phyloP scores from a whole-genome alignment of 306 rosid species.

The Prinsepia uniflora region DNA sequence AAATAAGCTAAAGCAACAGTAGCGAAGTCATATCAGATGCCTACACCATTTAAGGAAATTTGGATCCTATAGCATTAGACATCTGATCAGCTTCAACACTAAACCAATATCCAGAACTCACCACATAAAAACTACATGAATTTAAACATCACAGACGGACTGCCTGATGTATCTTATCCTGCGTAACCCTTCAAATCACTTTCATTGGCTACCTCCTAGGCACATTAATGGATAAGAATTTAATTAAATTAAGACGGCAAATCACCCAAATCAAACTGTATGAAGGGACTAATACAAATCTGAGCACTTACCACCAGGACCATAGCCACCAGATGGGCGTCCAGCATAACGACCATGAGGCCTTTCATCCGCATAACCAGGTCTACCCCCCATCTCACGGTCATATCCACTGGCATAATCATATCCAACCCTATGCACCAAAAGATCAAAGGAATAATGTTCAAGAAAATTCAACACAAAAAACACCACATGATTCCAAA shows the following conservation, averaged over 20 bases:
- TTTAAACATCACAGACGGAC: not conserved
- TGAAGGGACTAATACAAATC: not conserved
- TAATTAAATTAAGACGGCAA: not conserved
- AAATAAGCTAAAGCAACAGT: not conserved
- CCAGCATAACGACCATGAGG: constrained; percentile 73
- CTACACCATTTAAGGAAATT: not conserved
- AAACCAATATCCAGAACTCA: not conserved
- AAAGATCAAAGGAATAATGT: constrained; percentile 5
- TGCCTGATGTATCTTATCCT: not conserved
- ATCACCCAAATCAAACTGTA: not conserved
- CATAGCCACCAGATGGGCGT: constrained; percentile 67
- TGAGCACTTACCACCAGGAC: constrained; percentile 43
- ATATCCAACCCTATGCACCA: constrained; percentile 59
- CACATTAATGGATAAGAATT: not conserved
- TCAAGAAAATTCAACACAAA: not conserved
- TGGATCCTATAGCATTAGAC: not conserved
- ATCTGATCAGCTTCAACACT: constrained; percentile 1
- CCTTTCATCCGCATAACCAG: constrained; percentile 71
- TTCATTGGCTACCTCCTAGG: not conserved
- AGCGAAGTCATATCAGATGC: not conserved
- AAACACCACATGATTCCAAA: not conserved
- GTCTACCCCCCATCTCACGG: constrained; percentile 73
- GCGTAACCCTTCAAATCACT: not conserved
- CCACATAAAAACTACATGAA: not conserved
- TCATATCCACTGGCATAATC: constrained; percentile 80